These are phyloP conservation scores for Malassezia vespertilionis DNA, from an alignment of 1,284 basidiomycete genomes.

Conservation along the genomic window DNA sequence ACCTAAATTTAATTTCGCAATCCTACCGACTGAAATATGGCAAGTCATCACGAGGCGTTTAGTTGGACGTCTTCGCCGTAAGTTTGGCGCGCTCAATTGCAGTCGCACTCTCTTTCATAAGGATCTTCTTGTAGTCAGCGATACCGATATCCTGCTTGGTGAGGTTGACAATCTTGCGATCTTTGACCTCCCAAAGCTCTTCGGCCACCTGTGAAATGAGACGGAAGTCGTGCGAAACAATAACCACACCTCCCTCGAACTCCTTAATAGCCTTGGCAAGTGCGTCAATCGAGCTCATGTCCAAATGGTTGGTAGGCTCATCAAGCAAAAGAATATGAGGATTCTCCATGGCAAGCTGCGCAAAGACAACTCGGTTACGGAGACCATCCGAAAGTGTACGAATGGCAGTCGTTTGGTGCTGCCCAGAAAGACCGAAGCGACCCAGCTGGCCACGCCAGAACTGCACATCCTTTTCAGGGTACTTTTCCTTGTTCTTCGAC, in stretches of 20 bases:
- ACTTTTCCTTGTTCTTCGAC: slow-evolving; percentile 62
- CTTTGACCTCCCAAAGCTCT: slow-evolving; percentile 95
- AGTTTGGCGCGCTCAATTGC: slow-evolving; percentile 44
- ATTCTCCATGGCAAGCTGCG: slow-evolving; percentile 58
- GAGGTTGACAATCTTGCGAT: slow-evolving; percentile 84
- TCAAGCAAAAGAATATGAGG: slow-evolving; percentile 50
- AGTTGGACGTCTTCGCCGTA: slow-evolving; percentile 30
- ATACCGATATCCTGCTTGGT: slow-evolving; percentile 61
- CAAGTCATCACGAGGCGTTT: no score
- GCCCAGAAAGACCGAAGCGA: slow-evolving; percentile 84
- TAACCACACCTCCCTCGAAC: slow-evolving; percentile 83
- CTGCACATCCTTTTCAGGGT: slow-evolving; percentile 84
- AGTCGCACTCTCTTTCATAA: slow-evolving; percentile 35
- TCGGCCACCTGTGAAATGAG: slow-evolving; percentile 52
- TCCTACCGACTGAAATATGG: no score
- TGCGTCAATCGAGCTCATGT: slow-evolving; percentile 91
- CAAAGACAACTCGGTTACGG: slow-evolving; percentile 83
- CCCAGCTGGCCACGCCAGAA: slow-evolving; percentile 91
- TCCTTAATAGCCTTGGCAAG: slow-evolving; percentile 88
- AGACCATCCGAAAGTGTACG: slow-evolving; percentile 84
- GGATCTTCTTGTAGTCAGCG: slow-evolving; percentile 45
- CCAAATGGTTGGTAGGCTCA: slow-evolving; percentile 72
- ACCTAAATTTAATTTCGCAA: no score
- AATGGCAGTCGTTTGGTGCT: slow-evolving; percentile 88
- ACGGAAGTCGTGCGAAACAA: slow-evolving; percentile 45